Conservation (phyloP, 148 eudicot species). For the Nyssa sinensis region DNA sequence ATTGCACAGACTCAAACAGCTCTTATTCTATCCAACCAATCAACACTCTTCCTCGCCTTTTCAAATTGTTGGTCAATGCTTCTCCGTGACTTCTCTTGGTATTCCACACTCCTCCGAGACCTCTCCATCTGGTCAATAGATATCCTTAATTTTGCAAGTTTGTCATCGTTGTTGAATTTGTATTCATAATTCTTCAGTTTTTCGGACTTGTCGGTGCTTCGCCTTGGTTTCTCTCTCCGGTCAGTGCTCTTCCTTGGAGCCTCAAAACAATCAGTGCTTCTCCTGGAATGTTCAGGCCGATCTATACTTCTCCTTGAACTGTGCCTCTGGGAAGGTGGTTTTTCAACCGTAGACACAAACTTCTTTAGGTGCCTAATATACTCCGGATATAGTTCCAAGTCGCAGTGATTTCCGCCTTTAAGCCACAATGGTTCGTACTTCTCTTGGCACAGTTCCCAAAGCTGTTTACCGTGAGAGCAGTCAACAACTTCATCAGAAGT, state of each 20-base stretch:
- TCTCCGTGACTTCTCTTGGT: conserved; percentile 58
- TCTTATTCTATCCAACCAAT: conserved; percentile 83
- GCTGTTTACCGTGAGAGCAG: conserved; percentile 90
- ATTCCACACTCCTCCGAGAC: conserved; percentile 89
- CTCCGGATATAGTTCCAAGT: conserved; percentile 85
- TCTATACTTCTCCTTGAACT: conserved; percentile 65
- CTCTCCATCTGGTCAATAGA: conserved; percentile 78
- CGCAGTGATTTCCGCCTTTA: conserved; percentile 91
- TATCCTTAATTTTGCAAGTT: conserved; percentile 57
- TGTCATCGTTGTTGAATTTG: conserved; percentile 60
- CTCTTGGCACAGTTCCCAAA: conserved; percentile 76
- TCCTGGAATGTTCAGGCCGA: conserved; percentile 56
- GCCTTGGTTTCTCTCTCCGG: conserved; percentile 62
- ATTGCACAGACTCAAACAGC: conserved; percentile 17
- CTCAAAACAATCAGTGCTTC: conserved; percentile 58
- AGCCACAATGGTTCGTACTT: conserved; percentile 93
- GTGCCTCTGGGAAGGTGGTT: conserved; percentile 67
- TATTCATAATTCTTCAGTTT: conserved; percentile 45
- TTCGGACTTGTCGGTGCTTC: conserved; percentile 50
- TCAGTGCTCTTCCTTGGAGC: conserved; percentile 64
- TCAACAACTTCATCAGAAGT: conserved; percentile 97
- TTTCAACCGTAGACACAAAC: conserved; percentile 65
- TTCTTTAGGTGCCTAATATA: conserved; percentile 81
- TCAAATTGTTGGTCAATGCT: conserved; percentile 78
- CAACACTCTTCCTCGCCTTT: conserved; percentile 77